Evolutionary conservation across 345 rosid genomes (phyloP), one percentile per base, ranked within the genome.

Genomic region (Murraya koenigii): DNA sequence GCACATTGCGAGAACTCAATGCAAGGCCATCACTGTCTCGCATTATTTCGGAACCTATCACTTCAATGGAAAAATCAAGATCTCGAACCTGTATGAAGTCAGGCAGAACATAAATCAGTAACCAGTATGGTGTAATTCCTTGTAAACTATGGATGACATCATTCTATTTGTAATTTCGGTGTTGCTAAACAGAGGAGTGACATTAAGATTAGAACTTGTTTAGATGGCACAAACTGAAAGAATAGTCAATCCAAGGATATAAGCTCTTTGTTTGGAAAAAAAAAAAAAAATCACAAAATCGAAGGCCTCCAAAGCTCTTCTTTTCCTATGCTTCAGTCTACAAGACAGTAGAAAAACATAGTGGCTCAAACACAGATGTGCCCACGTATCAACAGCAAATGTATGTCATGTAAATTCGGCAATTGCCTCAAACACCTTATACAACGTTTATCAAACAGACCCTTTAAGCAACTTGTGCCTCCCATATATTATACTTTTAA

Each of bases 21-120:
- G 98, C 98, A 59, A 95, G 92, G 75, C 99, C 98, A 81, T 92
- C 93, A 8, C 71, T 72, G 17, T 93, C 96, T 36, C 98, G 94
- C 54, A 82, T 59, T 65, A 92, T 80, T 56, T 93, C 99, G 69
- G 88, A 87, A 55, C 96, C 97, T 22, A 95, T 84, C 39, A 95
- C 83, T 83, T 78, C 77, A 64, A 94, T 84, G 68, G 87, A 81
- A 84, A 95, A 93, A 82, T 95, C 96, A 76, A 95, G 96, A 83
- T 92, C 97, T 30, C 90, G 81, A 80, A 91, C 97, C 97, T 95
- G 91, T 28, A 64, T 30, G 36, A 73, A 75, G 28, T 30, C 47
- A 66, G 59, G 15, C 10, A 41, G 22, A 59, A 8, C 66, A 39
- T n/a, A 56, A 60, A 66, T 77, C 41, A 66, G 28, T 33, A 35